Conservation (phyloP, 306 rosid genomes). For the Oxytropis ochrocephala region DNA sequence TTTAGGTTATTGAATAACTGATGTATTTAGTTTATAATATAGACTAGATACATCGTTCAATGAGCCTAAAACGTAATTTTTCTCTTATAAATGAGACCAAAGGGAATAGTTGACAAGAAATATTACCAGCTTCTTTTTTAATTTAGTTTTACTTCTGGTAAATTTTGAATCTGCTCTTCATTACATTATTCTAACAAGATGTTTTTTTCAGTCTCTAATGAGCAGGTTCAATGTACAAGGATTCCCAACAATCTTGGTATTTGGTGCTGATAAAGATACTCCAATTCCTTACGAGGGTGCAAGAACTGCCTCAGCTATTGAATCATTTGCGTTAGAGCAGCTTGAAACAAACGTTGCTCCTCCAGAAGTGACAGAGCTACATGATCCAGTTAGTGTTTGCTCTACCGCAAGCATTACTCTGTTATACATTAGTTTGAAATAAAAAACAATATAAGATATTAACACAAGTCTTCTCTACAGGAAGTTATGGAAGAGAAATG, state of each 20-base stretch:
- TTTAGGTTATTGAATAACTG: too few species aligned
- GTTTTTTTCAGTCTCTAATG: conserved; percentile 75
- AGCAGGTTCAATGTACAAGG: conserved; percentile 97
- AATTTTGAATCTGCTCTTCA: background rate
- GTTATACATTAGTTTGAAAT: background rate
- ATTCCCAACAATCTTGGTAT: conserved; percentile 90
- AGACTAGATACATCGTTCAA: too few species aligned
- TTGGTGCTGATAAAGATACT: conserved; percentile 91
- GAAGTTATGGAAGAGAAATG: conserved; percentile 90
- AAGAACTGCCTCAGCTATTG: conserved; percentile 77
- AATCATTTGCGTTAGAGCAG: conserved; percentile 83
- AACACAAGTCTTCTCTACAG: conserved; percentile 30
- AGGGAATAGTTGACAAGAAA: too few species aligned
- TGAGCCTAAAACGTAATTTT: too few species aligned
- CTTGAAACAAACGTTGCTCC: conserved; percentile 82
- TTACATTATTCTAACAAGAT: conserved; percentile 30
- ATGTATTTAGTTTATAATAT: too few species aligned
- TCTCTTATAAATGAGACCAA: too few species aligned
- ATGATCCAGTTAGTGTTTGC: conserved; percentile 53
- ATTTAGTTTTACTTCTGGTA: background rate
- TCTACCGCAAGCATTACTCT: conserved; percentile 4
- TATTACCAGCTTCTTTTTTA: background rate
- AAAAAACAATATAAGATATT: background rate
- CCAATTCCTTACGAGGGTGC: conserved; percentile 92
- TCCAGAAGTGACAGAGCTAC: conserved; percentile 88